These are phyloP conservation scores for Bipolaris victoriae DNA, from an alignment of 2,329 filamentous ascomycete genomes.

Conservation along the genomic window DNA sequence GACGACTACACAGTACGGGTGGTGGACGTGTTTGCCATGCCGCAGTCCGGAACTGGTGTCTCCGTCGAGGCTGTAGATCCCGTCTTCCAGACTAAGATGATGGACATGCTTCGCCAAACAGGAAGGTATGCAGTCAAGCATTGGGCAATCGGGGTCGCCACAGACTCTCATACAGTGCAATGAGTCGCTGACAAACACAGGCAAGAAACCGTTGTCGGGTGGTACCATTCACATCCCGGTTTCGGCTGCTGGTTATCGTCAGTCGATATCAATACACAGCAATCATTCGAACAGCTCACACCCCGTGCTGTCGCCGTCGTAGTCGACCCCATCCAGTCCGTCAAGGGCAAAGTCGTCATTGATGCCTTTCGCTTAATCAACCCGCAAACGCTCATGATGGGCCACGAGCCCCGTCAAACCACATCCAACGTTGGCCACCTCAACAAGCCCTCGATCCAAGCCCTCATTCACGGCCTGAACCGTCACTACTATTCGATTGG, in stretches of 20 bases:
- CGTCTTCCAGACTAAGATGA: constrained; percentile 99
- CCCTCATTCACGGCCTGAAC: constrained; percentile 96
- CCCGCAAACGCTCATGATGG: constrained; percentile 96
- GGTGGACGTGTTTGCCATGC: constrained; percentile 99
- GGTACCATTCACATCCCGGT: constrained; percentile 99
- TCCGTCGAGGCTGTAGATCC: constrained; percentile 98
- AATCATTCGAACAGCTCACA: constrained; percentile 99
- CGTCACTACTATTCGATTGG: constrained; percentile 99
- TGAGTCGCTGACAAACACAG: constrained; percentile 55
- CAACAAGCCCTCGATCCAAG: constrained; percentile 99
- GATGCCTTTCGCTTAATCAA: constrained; percentile 99
- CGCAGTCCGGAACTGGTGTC: constrained; percentile 96
- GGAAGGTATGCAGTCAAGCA: constrained; percentile 68
- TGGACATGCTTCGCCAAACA: constrained; percentile 99
- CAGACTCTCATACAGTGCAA: neutral
- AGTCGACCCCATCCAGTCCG: constrained; percentile 97
- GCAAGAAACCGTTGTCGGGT: constrained; percentile 95
- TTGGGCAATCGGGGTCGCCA: neutral
- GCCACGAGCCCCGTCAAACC: constrained; percentile 95
- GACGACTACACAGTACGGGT: constrained; percentile 99
- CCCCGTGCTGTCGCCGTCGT: constrained; percentile 96
- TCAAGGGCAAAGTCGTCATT: constrained; percentile 99
- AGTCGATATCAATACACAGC: constrained; percentile 99
- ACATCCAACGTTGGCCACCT: constrained; percentile 97
- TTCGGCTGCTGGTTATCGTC: constrained; percentile 99